Conservation (phyloP, 129 eudicot genomes). For the Pseudognaphalium luteoalbum region DNA sequence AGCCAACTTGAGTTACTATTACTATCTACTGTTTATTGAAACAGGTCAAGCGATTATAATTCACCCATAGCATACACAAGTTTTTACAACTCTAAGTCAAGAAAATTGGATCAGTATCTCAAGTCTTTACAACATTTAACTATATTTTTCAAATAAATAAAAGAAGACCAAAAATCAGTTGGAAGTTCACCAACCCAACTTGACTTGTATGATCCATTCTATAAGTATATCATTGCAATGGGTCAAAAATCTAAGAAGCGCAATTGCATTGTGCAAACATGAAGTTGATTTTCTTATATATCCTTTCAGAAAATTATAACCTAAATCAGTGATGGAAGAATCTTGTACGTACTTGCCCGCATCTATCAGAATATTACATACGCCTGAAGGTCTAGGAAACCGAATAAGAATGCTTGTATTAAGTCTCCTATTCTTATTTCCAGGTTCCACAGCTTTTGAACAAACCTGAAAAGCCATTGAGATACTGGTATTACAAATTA, state of each 20-base stretch:
- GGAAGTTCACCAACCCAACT: not conserved
- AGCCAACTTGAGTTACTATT: not conserved
- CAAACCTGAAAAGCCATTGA: constrained; percentile 60
- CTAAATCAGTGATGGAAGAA: constrained; percentile 14
- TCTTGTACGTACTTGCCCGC: constrained; percentile 89
- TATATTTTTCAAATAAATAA: not conserved
- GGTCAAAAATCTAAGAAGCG: not conserved
- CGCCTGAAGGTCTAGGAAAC: constrained; percentile 54
- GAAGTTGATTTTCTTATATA: not conserved
- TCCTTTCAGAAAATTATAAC: not conserved
- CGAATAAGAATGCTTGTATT: constrained; percentile 91
- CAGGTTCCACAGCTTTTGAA: constrained; percentile 76
- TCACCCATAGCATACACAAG: constrained; percentile 7
- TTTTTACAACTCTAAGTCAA: not conserved
- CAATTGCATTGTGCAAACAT: not conserved
- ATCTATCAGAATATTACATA: constrained; percentile 82
- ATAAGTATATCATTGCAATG: not conserved
- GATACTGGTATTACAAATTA: constrained; percentile 9
- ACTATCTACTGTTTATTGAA: not conserved
- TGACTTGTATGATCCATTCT: not conserved
- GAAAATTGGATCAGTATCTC: not conserved
- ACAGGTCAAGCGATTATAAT: not conserved
- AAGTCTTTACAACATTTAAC: not conserved
- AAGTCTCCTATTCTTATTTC: constrained; percentile 79
- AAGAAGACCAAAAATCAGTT: not conserved